These are phyloP conservation scores for Fagus sylvatica DNA, from an alignment of 306 rosid genomes.

Conservation along the genomic window DNA sequence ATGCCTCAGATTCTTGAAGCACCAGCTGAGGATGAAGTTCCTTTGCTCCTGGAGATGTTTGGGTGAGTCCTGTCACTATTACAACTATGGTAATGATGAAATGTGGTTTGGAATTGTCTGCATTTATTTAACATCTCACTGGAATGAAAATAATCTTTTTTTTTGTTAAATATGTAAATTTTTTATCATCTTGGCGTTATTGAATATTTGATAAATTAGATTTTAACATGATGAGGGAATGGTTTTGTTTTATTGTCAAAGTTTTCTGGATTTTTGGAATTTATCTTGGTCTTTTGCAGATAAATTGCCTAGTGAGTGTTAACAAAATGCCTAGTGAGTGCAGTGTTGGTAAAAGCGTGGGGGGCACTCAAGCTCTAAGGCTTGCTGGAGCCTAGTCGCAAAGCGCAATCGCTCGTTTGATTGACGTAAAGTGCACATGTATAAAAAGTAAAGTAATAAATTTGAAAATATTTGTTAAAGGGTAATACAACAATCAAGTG, in stretches of 20 bases:
- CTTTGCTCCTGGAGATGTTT: constrained; percentile 92
- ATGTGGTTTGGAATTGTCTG: constrained; percentile 25
- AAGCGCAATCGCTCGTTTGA: too few relatives aligned
- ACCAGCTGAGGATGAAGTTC: constrained; percentile 88
- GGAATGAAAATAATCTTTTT: constrained; percentile 4
- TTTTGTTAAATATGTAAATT: background rate
- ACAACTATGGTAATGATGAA: constrained; percentile 10
- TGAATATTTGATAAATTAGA: background rate
- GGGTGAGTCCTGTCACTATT: constrained; percentile 59
- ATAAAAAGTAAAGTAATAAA: too few relatives aligned
- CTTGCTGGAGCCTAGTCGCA: too few relatives aligned
- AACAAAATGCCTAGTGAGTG: too few relatives aligned
- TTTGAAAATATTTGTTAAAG: too few relatives aligned
- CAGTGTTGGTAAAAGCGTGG: too few relatives aligned
- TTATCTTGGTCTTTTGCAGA: background rate
- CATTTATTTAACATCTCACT: constrained; percentile 17
- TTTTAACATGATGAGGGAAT: background rate
- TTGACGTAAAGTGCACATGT: too few relatives aligned
- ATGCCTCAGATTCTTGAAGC: constrained; percentile 91
- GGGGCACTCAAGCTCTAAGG: too few relatives aligned
- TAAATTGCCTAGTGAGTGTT: too few relatives aligned
- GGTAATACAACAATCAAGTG: too few relatives aligned
- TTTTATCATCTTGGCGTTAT: constrained; percentile 8
- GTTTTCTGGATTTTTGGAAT: background rate
- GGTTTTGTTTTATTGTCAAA: background rate